phyloP scores from a whole-genome alignment of 371 early-diverging fungal species.

The Lichtheimia ramosa region DNA sequence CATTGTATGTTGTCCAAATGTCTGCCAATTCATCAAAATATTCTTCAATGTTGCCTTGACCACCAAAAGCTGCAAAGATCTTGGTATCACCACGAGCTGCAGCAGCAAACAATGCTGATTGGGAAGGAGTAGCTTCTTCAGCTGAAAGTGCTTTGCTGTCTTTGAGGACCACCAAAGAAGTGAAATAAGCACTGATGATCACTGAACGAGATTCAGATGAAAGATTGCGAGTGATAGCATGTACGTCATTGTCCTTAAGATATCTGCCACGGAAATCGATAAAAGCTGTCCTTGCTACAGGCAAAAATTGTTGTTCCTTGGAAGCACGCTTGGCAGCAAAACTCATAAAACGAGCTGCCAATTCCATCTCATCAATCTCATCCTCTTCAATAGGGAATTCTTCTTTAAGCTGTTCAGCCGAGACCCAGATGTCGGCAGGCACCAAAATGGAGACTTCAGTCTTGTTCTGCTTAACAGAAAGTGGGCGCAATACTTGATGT shows the following conservation, averaged over 20 bases:
- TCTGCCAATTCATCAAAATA: constrained; percentile 92
- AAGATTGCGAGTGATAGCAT: constrained; percentile 70
- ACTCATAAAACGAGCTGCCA: constrained; percentile 75
- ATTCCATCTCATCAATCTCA: constrained; percentile 69
- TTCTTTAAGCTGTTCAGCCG: constrained; percentile 88
- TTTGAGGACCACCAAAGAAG: constrained; percentile 73
- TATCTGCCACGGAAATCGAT: constrained; percentile 73
- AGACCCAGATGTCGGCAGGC: constrained; percentile 84
- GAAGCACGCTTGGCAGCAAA: constrained; percentile 65
- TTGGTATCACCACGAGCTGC: constrained; percentile 66
- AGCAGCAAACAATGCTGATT: constrained; percentile 68
- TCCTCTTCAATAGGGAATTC: constrained; percentile 61
- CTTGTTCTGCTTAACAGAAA: constrained; percentile 78
- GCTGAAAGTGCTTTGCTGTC: constrained; percentile 43
- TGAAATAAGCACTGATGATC: constrained; percentile 81
- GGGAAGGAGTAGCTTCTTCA: constrained; percentile 46
- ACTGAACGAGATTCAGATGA: constrained; percentile 59
- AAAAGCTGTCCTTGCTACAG: constrained; percentile 79
- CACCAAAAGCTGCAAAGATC: constrained; percentile 92
- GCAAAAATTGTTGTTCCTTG: constrained; percentile 63
- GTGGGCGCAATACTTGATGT: constrained; percentile 69
- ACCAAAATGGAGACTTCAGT: constrained; percentile 84
- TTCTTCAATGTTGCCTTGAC: constrained; percentile 94
- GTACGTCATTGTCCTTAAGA: constrained; percentile 84
- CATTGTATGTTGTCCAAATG: constrained; percentile 80